A percentile compares a stretch with the other conserved stretches of the same genome.
These are phyloP conservation scores for Dispira parvispora DNA, from an alignment of 192 early-diverging fungal genomes.

Conservation along the genomic window DNA sequence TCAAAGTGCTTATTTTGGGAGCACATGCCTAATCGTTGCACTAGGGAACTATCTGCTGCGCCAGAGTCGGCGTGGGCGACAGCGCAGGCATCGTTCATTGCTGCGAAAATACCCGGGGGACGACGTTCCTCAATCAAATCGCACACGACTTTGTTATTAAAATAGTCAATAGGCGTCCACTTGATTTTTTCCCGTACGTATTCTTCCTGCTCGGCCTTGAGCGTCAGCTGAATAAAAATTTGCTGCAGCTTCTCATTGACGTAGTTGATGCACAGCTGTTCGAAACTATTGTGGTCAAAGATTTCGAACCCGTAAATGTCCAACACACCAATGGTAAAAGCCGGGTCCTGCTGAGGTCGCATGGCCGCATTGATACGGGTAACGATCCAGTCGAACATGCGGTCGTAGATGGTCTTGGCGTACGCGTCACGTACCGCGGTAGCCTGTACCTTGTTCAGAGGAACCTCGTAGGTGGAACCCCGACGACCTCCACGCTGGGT, in stretches of 20 bases:
- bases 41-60: conserved; percentile 57
- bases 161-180: conserved; percentile 99
- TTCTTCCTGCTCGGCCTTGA: conserved; percentile 98
- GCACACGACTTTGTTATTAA: conserved; percentile 99
- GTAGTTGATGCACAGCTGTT: conserved; percentile 99
- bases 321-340: conserved; percentile 77
- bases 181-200: conserved; percentile 89
- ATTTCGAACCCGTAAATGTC: conserved; percentile 99
- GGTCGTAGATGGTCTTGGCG: conserved; percentile 83
- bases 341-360: conserved; percentile 34
- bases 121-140: conserved; percentile 94
- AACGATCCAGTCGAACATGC: conserved; percentile 98
- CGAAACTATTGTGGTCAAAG: conserved; percentile 89
- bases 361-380: conserved; percentile 80
- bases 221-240: conserved; percentile 96
- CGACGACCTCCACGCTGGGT: conserved; percentile 58
- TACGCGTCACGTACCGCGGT: conserved; percentile 78
- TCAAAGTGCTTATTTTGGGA: conserved; percentile 59
- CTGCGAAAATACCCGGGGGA: conserved; percentile 82
- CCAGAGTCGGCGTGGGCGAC: conserved; percentile 86
- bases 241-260: conserved; percentile 96
- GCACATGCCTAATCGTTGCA: conserved; percentile 46
- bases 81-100: conserved; percentile 95
- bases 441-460: conserved; percentile 83
- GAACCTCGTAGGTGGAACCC: conserved; percentile 65